Conservation (phyloP, 2,329 filamentous ascomycete genomes). For the Aspergillus novoparasiticus region DNA sequence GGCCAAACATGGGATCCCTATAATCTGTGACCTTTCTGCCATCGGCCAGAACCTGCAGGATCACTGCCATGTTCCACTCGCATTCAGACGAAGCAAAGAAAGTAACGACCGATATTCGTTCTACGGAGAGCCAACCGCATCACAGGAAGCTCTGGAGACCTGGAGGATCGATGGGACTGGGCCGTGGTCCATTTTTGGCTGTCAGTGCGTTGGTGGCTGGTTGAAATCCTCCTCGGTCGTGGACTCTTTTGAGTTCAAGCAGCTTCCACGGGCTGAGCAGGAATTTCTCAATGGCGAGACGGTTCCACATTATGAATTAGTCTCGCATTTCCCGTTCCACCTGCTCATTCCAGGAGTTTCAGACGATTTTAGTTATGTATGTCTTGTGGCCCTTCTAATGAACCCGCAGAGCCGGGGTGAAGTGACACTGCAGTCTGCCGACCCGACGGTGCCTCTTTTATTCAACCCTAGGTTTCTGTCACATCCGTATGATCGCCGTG, state of each 20-base stretch:
- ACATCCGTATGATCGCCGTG: constrained; percentile 57
- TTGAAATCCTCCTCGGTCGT: constrained; percentile 47
- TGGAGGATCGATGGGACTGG: constrained; percentile 50
- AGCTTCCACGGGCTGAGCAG: constrained; percentile 49
- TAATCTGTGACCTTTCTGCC: constrained; percentile 43
- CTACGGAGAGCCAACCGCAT: constrained; percentile 46
- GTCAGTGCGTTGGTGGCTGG: constrained; percentile 38
- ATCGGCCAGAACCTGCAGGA: constrained; percentile 51
- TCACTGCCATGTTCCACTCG: constrained; percentile 38
- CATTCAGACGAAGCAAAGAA: constrained; percentile 43
- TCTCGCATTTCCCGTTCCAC: constrained; percentile 51
- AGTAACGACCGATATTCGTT: constrained; percentile 50
- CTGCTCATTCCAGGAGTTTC: constrained; percentile 43
- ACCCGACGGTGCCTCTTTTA: constrained; percentile 53
- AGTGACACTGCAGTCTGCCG: constrained; percentile 55
- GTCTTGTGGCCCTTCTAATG: constrained; percentile 52
- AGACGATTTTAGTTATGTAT: constrained; percentile 47
- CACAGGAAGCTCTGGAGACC: constrained; percentile 50
- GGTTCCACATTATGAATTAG: constrained; percentile 61
- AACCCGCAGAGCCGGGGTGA: constrained; percentile 58
- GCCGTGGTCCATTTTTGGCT: constrained; percentile 35
- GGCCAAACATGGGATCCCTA: constrained; percentile 42
- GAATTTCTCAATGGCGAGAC: constrained; percentile 51
- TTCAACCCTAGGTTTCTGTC: constrained; percentile 58
- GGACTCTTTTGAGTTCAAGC: constrained; percentile 52